phyloP scores from a whole-genome alignment of 139 green algal genomes.

The Closterium sp. region DNA sequence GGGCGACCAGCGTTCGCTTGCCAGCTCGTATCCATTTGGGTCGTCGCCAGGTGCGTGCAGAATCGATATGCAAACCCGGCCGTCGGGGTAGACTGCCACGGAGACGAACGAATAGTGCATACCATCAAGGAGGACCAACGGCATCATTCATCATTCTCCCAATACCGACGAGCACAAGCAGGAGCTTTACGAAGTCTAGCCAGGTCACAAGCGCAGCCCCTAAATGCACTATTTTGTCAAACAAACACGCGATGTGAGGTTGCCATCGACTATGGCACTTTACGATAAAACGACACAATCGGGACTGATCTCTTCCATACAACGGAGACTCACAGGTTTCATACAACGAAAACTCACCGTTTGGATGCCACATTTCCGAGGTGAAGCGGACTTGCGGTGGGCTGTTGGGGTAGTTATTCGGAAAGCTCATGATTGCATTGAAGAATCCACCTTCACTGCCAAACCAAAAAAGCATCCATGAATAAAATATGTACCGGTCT shows the following conservation, averaged over 20 bases:
- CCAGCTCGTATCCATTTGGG: conserved; percentile 91
- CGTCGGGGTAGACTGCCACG: conserved; percentile 87
- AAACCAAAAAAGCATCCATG: neutral
- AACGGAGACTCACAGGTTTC: neutral
- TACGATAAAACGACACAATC: too few species aligned
- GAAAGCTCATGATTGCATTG: conserved; percentile 92
- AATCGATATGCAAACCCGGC: conserved; percentile 99
- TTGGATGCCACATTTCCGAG: conserved; percentile 94
- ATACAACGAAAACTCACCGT: conserved; percentile 18
- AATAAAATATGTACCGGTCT: neutral
- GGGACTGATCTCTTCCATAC: neutral
- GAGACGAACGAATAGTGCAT: neutral
- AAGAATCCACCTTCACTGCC: conserved; percentile 98
- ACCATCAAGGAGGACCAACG: neutral
- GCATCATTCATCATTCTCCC: neutral
- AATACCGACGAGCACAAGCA: too few species aligned
- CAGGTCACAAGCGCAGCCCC: neutral
- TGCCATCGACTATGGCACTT: neutral
- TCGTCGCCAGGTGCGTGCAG: conserved; percentile 94
- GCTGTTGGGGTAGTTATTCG: conserved; percentile 95
- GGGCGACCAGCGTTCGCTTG: conserved; percentile 92
- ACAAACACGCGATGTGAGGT: neutral
- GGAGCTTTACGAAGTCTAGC: neutral
- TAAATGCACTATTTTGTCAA: neutral
- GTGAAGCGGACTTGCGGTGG: conserved; percentile 92